Conservation (phyloP, 352 stramenopile species). For the Pythium folliculosum region DNA sequence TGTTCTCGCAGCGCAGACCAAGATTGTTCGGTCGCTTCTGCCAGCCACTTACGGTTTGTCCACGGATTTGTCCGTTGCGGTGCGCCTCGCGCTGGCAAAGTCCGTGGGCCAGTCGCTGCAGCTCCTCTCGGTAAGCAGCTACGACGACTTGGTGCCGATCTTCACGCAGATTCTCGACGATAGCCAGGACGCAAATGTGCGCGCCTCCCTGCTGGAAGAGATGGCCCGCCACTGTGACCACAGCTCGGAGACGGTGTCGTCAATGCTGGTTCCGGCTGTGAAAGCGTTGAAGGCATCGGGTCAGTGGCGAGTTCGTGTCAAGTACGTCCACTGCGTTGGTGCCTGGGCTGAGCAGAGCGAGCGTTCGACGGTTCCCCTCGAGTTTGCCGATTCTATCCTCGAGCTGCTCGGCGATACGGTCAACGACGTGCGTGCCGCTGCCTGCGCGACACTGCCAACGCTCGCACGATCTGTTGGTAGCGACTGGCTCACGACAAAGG, state of each 20-base stretch:
- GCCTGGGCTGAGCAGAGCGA: conserved; percentile 76
- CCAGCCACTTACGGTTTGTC: conserved; percentile 78
- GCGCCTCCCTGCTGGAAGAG: conserved; percentile 80
- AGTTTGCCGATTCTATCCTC: conserved; percentile 76
- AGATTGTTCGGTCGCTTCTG: conserved; percentile 81
- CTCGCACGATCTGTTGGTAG: conserved; percentile 71
- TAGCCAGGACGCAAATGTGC: conserved; percentile 76
- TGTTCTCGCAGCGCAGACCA: conserved; percentile 63
- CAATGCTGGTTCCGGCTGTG: conserved; percentile 74
- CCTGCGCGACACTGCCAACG: conserved; percentile 62
- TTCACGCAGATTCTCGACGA: conserved; percentile 83
- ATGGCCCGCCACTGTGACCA: conserved; percentile 78
- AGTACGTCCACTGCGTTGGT: conserved; percentile 84
- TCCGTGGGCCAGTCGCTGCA: conserved; percentile 76
- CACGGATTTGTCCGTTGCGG: conserved; percentile 75
- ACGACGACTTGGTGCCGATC: conserved; percentile 82
- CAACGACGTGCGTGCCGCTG: conserved; percentile 68
- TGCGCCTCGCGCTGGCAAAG: conserved; percentile 71
- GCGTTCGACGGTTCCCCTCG: conserved; percentile 49
- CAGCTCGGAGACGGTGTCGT: conserved; percentile 58
- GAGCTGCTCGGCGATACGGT: conserved; percentile 69
- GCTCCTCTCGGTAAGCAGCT: conserved; percentile 64
- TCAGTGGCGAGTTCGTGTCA: conserved; percentile 84
- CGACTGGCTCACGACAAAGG: conserved; percentile 79
- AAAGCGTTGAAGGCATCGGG: conserved; percentile 63